Base-by-base conservation (phyloP, 495 filamentous ascomycete genomes). In the Aspergillus taichungensis region DNA sequence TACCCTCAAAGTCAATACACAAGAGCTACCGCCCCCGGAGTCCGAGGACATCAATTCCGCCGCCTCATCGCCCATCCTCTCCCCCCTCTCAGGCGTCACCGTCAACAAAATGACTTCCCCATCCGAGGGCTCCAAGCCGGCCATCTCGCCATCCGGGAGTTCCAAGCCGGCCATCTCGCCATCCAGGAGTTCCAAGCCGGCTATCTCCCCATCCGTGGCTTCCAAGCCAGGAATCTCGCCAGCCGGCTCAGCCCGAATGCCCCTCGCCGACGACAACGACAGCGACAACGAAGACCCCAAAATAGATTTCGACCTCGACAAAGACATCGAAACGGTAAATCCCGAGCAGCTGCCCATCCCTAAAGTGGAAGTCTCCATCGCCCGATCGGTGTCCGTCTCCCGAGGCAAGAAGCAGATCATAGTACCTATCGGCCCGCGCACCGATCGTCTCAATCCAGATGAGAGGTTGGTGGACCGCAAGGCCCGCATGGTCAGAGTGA, bases 331-430 rank as follows among this genome's bases (percentile, higher is more conserved):
- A 3, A 27, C 18, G 18, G 2, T 24, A 24, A 24, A 49, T 8
- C 34, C 41, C 0, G 41, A 49, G 13, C 34, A 39, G 9, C 35
- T 47, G 3, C 40, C 49, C 24, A 42, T 53, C 8, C 64, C 62
- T 5, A 58, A 43, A 0, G 52, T 70, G 13, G 60, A 70, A 37
- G 51, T 73, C 27, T 71, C 69, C 2, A 62, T 59, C 29, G 69
- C 69, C 6, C 50, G 66, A 10, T 70, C 69, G 8, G 48, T 73
- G 11, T 71, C 67, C 10, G 62, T 73, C 1, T 64, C 63, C 0
- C 54, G 55, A 13, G 60, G 57, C n/a, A 66, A 55, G 43, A 57
- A 52, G 6, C 67, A 71, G 35, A 50, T 64, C 10, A 44, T 71
- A 11, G 62, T 71, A 13, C 67, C 68, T 0, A 54, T 73, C 12